A percentile compares a stretch with the other conserved stretches of the same genome.
Evolutionary conservation across 1,284 basidiomycete species (phyloP).

Genomic region (Heliocybe sulcata): DNA sequence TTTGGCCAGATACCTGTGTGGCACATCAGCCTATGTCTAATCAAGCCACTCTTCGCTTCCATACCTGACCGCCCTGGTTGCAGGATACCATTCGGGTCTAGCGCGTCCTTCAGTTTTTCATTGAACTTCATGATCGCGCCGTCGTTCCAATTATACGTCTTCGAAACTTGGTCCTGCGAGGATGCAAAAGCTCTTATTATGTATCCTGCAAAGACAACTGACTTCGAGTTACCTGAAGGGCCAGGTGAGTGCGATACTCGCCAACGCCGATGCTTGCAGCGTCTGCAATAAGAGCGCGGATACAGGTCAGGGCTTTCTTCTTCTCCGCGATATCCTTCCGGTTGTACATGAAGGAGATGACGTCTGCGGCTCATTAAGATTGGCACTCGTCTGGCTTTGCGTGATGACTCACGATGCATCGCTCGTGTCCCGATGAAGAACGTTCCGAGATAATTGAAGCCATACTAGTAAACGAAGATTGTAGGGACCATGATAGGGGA

Average conservation of each 20-base stretch:
- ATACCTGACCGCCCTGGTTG: constrained; percentile 1
- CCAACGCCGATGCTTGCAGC: not conserved
- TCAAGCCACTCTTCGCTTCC: not conserved
- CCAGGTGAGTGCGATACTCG: not conserved
- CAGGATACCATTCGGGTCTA: constrained; percentile 1
- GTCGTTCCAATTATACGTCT: not conserved
- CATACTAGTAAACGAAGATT: not conserved
- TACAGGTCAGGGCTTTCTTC: not conserved
- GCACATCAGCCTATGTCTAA: not conserved
- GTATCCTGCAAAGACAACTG: not conserved
- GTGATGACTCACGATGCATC: not conserved
- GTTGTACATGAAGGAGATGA: constrained; percentile 1
- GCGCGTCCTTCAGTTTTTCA: not conserved
- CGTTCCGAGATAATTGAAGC: not conserved
- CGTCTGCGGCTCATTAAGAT: not conserved
- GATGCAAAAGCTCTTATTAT: not conserved
- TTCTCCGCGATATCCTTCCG: not conserved
- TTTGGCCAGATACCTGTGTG: not conserved
- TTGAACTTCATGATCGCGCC: constrained; percentile 1
- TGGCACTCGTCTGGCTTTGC: not conserved
- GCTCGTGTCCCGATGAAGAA: not conserved
- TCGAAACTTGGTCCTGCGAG: not conserved
- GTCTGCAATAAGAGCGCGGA: not conserved
- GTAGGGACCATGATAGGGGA: too few relatives aligned
- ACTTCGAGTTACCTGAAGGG: not conserved